Conservation (phyloP, 331 rosid species). For the Rhamnella rubrinervis region DNA sequence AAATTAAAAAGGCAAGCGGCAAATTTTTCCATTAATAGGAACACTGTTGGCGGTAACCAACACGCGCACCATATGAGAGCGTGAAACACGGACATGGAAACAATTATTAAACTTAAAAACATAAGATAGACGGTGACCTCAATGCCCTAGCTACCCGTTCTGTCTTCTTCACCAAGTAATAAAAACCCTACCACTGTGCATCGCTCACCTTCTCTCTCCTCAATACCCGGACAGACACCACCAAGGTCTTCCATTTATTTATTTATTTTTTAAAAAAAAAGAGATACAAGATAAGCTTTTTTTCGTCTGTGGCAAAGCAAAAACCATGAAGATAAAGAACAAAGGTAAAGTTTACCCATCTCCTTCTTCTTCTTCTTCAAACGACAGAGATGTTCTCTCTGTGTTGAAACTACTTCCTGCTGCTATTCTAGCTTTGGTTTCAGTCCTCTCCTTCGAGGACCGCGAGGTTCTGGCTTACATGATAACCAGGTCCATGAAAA, state of each 20-base stretch:
- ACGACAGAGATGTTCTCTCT: conserved; percentile 34
- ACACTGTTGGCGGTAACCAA: background rate
- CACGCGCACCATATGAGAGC: conserved; percentile 19
- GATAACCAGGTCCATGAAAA: conserved; percentile 44
- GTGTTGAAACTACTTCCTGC: conserved; percentile 52
- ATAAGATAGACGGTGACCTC: background rate
- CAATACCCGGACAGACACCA: background rate
- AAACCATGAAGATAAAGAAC: conserved; percentile 52
- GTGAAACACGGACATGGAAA: background rate
- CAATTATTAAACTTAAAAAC: background rate
- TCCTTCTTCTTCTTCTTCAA: conserved; percentile 36
- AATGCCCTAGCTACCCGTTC: background rate
- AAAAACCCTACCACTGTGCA: background rate
- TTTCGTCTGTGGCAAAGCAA: background rate
- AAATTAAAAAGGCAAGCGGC: no score
- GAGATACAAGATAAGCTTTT: background rate
- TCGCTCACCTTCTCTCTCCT: conserved; percentile 20
- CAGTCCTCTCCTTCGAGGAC: conserved; percentile 48
- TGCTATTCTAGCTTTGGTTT: conserved; percentile 44
- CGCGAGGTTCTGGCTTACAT: conserved; percentile 68
- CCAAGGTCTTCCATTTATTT: background rate
- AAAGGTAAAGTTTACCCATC: conserved; percentile 63
- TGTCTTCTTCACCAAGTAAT: conserved; percentile 22
- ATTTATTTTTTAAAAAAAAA: no score
- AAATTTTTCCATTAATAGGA: background rate